Conservation (phyloP, 805 yeast species). For the Hanseniaspora opuntiae region DNA sequence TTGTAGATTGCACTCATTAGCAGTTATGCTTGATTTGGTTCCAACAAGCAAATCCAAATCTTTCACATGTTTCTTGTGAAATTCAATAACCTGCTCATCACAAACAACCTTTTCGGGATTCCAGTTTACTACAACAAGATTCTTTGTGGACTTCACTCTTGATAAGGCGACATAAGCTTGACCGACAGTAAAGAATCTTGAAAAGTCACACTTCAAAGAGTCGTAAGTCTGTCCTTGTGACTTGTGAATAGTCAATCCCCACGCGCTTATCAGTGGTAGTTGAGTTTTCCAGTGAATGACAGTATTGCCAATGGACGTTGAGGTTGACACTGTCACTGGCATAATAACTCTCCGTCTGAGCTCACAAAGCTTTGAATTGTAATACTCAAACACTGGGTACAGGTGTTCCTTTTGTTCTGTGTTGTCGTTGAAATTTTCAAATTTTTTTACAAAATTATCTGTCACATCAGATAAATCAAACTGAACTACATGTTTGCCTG, state of each 20-base stretch:
- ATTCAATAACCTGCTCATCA: conserved; percentile 54
- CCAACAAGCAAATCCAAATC: not conserved
- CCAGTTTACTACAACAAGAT: conserved; percentile 71
- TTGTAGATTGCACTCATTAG: not conserved
- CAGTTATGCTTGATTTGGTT: not conserved
- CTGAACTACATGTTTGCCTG: not conserved
- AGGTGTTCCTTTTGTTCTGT: not conserved
- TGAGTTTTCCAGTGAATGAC: conserved; percentile 64
- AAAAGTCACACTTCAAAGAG: conserved; percentile 62
- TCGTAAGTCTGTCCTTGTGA: conserved; percentile 87
- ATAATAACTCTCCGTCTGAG: not conserved
- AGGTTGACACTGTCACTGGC: conserved; percentile 71
- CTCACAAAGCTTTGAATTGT: not conserved
- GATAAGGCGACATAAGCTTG: conserved; percentile 94
- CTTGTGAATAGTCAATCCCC: conserved; percentile 93
- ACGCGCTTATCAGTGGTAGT: conserved; percentile 79
- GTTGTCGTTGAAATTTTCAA: not conserved
- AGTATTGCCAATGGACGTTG: conserved; percentile 49
- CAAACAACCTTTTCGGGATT: conserved; percentile 49
- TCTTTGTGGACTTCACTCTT: conserved; percentile 72
- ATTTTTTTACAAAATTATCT: not conserved
- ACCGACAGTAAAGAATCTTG: conserved; percentile 71
- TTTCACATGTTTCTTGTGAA: conserved; percentile 35
- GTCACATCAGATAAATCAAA: not conserved
- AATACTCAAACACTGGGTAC: conserved; percentile 2